Base-by-base conservation (phyloP, 257 asterid genomes). In the Petunia secreta region DNA sequence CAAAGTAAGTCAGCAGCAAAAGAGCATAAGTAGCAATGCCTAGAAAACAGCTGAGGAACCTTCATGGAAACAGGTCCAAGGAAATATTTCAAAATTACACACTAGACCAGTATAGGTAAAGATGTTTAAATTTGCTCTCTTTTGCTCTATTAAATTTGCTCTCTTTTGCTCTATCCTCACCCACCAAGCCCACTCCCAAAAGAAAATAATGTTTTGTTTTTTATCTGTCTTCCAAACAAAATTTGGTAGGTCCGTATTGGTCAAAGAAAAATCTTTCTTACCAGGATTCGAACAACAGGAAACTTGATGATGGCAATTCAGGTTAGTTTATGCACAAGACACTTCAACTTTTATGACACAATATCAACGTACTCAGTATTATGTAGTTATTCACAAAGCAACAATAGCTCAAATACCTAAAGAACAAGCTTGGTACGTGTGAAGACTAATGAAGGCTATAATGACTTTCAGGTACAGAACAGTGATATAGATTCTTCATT, bases 1-100 rank as follows among this genome's bases (percentile, higher is more conserved):
- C 90, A 84, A 69, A 80, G 80, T 75, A 58, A 84, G 13, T 25
- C 78, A 50, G 36, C 34, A 73, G 11, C 59, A 50, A 36, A 44
- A 16, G 40, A 44, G 75, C 43, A n/a, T 11, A 73, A 50, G 36
- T 73, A 73, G 36, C 46, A 0, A 73, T 13, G 78, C 34, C 58
- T 50, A 81, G 76, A 55, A 37, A 8, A 66, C 60, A 68, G 54
- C 63, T 25, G 54, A 44, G 50, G 66, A 58, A 11, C 46, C 62
- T 73, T 25, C 34, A 25, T 36, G 66, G 66, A 2, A 9, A 54
- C 16, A 36, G 2, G 58, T 57, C 57, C 54, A 8, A 73, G 43
- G 39, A 54, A 54, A 41, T 69, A 63, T 40, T 79, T 80, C 71
- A 81, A 41, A 4, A 50, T 73, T 48, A 48, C 6, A 50, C 16